These are phyloP conservation scores for Penicillium capsulatum DNA, from an alignment of 2,329 filamentous ascomycete species.

Conservation along the genomic window DNA sequence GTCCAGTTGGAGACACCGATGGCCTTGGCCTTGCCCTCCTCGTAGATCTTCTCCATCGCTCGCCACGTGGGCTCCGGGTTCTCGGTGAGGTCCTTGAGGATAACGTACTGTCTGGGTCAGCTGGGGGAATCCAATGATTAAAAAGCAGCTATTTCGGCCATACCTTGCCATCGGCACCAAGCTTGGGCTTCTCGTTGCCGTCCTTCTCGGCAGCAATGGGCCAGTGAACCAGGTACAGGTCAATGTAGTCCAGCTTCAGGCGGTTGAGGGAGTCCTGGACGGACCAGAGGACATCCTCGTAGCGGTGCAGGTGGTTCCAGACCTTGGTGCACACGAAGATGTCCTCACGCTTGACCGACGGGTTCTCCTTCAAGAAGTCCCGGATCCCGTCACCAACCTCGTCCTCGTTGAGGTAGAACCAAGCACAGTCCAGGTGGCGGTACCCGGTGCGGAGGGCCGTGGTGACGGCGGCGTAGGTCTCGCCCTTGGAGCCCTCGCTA, in stretches of 20 bases:
- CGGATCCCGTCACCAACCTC: constrained; percentile 51
- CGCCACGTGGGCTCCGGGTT: constrained; percentile 63
- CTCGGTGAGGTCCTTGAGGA: constrained; percentile 61
- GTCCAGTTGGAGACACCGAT: constrained; percentile 78
- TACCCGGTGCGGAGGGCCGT: constrained; percentile 52
- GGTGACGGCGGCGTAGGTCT: constrained; percentile 53
- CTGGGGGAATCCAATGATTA: no score
- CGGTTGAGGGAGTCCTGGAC: constrained; percentile 60
- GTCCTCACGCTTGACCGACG: constrained; percentile 47
- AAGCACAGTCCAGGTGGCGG: constrained; percentile 54
- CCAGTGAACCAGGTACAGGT: constrained; percentile 61
- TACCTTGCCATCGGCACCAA: constrained; percentile 52
- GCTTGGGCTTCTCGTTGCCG: constrained; percentile 43
- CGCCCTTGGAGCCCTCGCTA: constrained; percentile 59
- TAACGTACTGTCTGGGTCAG: constrained; percentile 47
- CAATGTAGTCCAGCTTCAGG: constrained; percentile 66
- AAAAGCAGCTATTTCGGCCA: constrained; percentile 1
- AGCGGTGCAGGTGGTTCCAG: constrained; percentile 52
- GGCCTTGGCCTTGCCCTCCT: constrained; percentile 59
- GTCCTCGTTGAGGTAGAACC: constrained; percentile 53
- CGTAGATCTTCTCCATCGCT: constrained; percentile 59
- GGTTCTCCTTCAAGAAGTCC: constrained; percentile 52
- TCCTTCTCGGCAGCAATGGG: constrained; percentile 51
- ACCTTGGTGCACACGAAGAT: constrained; percentile 53
- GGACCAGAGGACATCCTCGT: constrained; percentile 47